Evolutionary conservation across 805 yeast species (phyloP), one percentile per base, ranked within the genome.

Genomic region (Diddensiella caesifluorescens): DNA sequence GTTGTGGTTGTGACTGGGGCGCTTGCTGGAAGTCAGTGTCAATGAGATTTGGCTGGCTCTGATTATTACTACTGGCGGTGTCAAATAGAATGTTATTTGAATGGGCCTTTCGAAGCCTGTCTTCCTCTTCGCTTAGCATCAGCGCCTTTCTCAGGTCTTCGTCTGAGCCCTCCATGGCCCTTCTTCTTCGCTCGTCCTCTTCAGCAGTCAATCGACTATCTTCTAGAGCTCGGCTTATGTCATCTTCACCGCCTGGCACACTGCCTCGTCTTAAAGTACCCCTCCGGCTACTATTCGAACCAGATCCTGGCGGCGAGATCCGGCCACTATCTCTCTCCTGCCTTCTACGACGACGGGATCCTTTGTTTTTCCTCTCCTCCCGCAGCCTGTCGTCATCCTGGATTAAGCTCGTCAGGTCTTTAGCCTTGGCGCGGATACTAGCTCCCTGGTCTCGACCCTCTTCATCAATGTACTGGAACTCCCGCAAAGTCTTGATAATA

Each of bases 401-500:
- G 54, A 90, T 65, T 44, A 90, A 66, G n/a, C 81, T 64, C 0
- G 94, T 85, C 59, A 90, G 70, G 53, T 86, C 96, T 57, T 81
- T 84, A 1, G 97, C 96, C 64, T 89, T 86, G 31, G 86, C 87
- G 46, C 98, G 74, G 44, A 83, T 82, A 40, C 86, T 76, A 5
- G 83, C 83, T 18, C 98, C 97, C 56, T 86, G 94, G 62, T 90
- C 98, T 22, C 70, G 67, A 35, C 85, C 88, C 15, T 69, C 57
- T 37, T 84, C 90, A 60, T 90, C 96, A 29, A 72, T 70, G 58
- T 79, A 83, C 53, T 81, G 86, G 62, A 90, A 90, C 61, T 90
- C 97, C 41, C 95, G 76, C 53, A 90, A 70, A 0, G 97, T 88
- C 66, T 89, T 88, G 60, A 90, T 77, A 39, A 89, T 74, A 63